Conservation (phyloP, 768 basidiomycete species). For the Leccinum longicurvipes region DNA sequence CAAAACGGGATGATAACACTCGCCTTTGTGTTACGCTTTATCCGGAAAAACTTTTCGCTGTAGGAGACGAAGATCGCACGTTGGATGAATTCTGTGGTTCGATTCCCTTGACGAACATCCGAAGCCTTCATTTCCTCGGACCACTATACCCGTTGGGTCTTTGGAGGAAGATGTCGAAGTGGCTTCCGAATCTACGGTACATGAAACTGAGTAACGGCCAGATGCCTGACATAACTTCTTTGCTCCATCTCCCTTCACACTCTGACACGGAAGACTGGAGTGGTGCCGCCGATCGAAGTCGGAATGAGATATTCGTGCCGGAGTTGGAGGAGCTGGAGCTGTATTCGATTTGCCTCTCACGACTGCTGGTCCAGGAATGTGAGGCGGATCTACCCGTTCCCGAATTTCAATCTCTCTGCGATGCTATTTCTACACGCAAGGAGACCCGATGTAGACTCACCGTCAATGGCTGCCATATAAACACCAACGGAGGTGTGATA, state of each 20-base stretch:
- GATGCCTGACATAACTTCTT: not conserved
- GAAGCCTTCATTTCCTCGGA: not conserved
- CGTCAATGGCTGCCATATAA: not conserved
- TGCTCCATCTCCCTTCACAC: not conserved
- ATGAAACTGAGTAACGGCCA: not conserved
- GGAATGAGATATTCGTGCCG: not conserved
- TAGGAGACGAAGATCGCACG: not conserved
- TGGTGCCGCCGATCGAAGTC: not conserved
- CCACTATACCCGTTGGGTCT: not conserved
- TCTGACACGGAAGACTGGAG: not conserved
- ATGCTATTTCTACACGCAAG: not conserved
- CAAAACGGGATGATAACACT: too few relatives aligned
- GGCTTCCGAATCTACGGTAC: not conserved
- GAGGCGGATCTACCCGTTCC: not conserved
- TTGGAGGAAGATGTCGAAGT: slow-evolving; percentile 3
- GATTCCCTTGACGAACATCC: not conserved
- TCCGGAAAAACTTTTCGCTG: too few relatives aligned
- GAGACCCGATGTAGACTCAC: not conserved
- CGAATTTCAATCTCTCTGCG: not conserved
- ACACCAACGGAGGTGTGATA: not conserved
- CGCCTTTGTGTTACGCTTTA: too few relatives aligned
- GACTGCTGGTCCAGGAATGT: too few relatives aligned
- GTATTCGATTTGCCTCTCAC: not conserved
- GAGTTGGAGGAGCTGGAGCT: not conserved
- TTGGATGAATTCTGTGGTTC: not conserved